Percentiles rank a stretch among this genome's conserved stretches.
These are phyloP conservation scores for Hirschioporus abietinus DNA, from an alignment of 768 basidiomycete species.

Conservation along the genomic window DNA sequence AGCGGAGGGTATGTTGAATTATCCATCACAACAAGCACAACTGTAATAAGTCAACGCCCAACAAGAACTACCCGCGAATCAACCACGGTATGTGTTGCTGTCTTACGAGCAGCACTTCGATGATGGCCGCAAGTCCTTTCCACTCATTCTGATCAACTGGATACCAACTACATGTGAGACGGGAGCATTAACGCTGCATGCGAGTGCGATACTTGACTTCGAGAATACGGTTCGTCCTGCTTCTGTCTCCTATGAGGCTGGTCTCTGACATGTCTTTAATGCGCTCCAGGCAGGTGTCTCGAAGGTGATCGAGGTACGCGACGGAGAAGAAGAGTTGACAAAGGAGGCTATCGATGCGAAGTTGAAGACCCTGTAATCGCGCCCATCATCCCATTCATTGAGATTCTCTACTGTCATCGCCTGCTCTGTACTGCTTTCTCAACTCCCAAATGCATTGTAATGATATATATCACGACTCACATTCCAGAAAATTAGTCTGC, in stretches of 20 bases:
- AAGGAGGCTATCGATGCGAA: conserved; percentile 63
- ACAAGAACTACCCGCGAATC: conserved; percentile 80
- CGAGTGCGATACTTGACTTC: conserved; percentile 76
- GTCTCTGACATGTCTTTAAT: not conserved
- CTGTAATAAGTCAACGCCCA: conserved; percentile 4
- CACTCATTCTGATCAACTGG: conserved; percentile 88
- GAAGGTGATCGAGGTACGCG: conserved; percentile 77
- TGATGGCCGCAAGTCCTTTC: conserved; percentile 83
- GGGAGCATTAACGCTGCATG: conserved; percentile 72
- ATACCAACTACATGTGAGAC: conserved; percentile 73
- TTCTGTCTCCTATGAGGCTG: conserved; percentile 2
- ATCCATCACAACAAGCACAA: conserved; percentile 8
- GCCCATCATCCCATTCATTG: not conserved
- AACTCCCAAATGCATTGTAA: not conserved
- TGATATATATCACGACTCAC: not conserved
- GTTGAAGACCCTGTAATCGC: conserved; percentile 25
- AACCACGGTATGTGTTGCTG: conserved; percentile 80
- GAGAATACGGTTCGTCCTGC: conserved; percentile 58
- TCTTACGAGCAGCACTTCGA: conserved; percentile 76
- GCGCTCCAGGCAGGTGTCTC: conserved; percentile 59
- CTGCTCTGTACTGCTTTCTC: not conserved
- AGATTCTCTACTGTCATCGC: not conserved
- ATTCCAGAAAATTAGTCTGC: not conserved
- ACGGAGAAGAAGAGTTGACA: conserved; percentile 78
- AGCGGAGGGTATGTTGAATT: conserved; percentile 58